These are phyloP conservation scores for Cutaneotrichosporon mucoides DNA, from an alignment of 1,284 basidiomycete species.

Conservation along the genomic window DNA sequence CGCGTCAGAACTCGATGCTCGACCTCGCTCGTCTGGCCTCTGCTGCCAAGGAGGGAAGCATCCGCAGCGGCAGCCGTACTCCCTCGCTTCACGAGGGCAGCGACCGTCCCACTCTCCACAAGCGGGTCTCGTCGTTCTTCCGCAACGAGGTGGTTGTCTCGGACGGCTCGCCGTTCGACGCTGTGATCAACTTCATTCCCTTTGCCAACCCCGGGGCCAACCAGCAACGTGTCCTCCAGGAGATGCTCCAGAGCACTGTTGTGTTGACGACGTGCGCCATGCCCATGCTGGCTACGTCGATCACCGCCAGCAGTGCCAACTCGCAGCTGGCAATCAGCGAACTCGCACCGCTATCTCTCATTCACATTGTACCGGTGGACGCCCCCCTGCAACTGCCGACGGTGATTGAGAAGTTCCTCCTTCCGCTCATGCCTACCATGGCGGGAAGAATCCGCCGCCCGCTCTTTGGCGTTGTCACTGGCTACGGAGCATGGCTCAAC, in stretches of 20 bases:
- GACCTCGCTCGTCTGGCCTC: constrained; percentile 9
- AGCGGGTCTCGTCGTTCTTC: constrained; percentile 13
- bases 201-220: constrained; percentile 11
- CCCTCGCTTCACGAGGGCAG: neutral
- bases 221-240: constrained; percentile 25
- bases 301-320: constrained; percentile 6
- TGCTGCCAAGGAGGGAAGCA: too few species aligned
- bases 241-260: constrained; percentile 38
- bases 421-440: constrained; percentile 24
- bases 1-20: constrained; percentile 3
- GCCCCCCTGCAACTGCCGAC: constrained; percentile 28
- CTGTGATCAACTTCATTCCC: constrained; percentile 40
- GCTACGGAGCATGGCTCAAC: constrained; percentile 23
- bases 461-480: constrained; percentile 24
- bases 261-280: constrained; percentile 35
- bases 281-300: constrained; percentile 21
- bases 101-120: neutral
- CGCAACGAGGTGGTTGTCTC: neutral
- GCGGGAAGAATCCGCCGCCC: constrained; percentile 16
- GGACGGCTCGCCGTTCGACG: constrained; percentile 29
- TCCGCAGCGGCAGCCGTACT: neutral
- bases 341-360: constrained; percentile 25
- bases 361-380: constrained; percentile 34
- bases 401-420: constrained; percentile 38
- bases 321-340: neutral